These are phyloP conservation scores for Sanghuangporus baumii DNA, from an alignment of 1,284 basidiomycete species.

Conservation along the genomic window DNA sequence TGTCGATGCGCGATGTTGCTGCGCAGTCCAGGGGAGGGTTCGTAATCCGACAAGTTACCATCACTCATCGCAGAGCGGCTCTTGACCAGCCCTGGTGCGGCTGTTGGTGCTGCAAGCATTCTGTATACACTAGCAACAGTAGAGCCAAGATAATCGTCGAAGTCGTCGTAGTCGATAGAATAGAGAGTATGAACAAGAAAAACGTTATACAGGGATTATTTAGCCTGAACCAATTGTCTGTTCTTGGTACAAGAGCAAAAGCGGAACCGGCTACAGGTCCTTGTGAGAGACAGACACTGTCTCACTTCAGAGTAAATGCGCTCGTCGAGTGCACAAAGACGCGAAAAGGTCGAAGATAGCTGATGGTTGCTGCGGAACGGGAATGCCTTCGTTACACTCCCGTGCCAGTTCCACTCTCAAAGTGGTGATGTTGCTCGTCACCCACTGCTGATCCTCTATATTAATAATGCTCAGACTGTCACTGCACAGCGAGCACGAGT, in stretches of 20 bases:
- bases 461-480: too few species aligned
- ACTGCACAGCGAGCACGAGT: too few species aligned
- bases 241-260: background rate
- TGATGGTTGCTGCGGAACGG: background rate
- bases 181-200: background rate
- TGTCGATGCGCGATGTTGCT: background rate
- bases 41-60: conserved; percentile 2
- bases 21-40: background rate
- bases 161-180: background rate
- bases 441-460: too few species aligned
- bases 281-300: background rate
- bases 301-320: background rate
- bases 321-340: background rate
- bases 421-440: too few species aligned
- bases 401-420: too few species aligned
- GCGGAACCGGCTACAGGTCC: background rate
- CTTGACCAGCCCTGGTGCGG: background rate
- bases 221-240: background rate
- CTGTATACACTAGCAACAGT: background rate
- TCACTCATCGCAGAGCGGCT: conserved; percentile 1
- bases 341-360: background rate
- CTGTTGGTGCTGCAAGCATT: background rate
- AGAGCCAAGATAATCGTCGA: too few species aligned
- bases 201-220: background rate
- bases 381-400: too few species aligned